Evolutionary conservation across 2,329 filamentous ascomycete genomes (phyloP), one percentile per base, ranked within the genome.

Genomic region (Aureobasidium melanogenum): DNA sequence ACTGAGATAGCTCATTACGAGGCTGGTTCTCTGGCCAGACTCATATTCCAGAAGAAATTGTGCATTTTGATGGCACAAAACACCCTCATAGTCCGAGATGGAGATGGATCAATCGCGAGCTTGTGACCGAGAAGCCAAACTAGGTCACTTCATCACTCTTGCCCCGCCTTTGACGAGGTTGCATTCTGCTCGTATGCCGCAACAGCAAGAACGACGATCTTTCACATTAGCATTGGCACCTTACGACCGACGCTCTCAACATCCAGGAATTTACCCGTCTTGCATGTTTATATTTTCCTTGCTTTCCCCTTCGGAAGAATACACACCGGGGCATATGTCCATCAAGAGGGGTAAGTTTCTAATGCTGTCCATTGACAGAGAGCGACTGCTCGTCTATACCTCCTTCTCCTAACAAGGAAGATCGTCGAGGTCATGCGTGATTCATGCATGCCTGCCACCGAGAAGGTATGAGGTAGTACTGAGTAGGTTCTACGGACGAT

Each of bases 231-330:
- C 52, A 32, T 43, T 24, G 51, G 26, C 51, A 22, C 22, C 17
- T 5, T 54, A 44, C 54, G 24, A 19, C 52, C 7, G 22, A 36
- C 30, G 32, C 28, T 44, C 28, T 55, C 30, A 43, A 39, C 24
- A 28, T 5, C n/a, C 38, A 43, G 26, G 26, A 47, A 57, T 57
- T 57, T 57, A 57, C 43, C 54, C 54, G 54, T 56, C 19, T 34
- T 12, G 12, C 34, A 5, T 8, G n/a, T 54, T 7, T 22, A 28
- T 15, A 24, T 54, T 24, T 54, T 34, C 50, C 36, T 54, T 41
- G 50, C 36, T 54, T 46, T 15, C 24, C 28, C 22, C 5, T 3
- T 22, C 54, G 54, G 54, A 7, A 43, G 41, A 57, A 57, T 57
- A 1, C 15, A 47, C 52, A 28, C 54, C 54, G 54, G 54, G 28